Base-by-base conservation (phyloP, 2,329 filamentous ascomycete species). In the Hypocreales sp. region DNA sequence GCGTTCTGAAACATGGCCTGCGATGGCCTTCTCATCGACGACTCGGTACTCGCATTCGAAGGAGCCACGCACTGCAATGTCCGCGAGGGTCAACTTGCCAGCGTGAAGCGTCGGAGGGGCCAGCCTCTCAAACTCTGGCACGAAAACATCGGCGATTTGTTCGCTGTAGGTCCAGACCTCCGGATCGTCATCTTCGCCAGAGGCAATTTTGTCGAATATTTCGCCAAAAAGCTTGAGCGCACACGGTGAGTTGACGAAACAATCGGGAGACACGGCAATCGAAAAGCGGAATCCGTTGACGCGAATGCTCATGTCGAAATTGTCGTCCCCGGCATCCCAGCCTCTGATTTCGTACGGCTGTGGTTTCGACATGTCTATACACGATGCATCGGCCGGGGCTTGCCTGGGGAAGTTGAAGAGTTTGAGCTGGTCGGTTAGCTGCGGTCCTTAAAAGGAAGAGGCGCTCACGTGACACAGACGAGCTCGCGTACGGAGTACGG, bases 31-130 rank as follows among this genome's bases (percentile, higher is more conserved):
- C 15, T 33, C 31, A 4, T 30, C 13, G 9, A 30, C n/a, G 20
- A 33, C 31, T 17, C 17, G 15, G 24, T 33, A 33, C 9, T 27
- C 21, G 22, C 27, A 29, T n/a, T 20, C 17, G 14, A 33, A 33
- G 13, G 24, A 22, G n/a, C 24, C 27, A 13, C 24, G 29, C 13
- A 22, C 10, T 4, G 25, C 15, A 4, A 34, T 26, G 12, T 31
- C 16, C 21, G 32, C 32, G 6, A 34, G 27, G 9, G 29, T 34
- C n/a, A 34, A 20, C n/a, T 29, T 34, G n/a, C 28, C 31, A 12
- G 25, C 16, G 18, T 31, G 28, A 9, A 21, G 8, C 13, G 19
- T 12, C 7, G 26, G 18, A 12, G 33, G 30, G 11, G 33, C 30
- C 17, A 33, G 30, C 17, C 20, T 15, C 15, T 25, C 20, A 13